Evolutionary conservation across 108 stramenopile genomes (phyloP).

Genomic region (Skeletonema potamos): DNA sequence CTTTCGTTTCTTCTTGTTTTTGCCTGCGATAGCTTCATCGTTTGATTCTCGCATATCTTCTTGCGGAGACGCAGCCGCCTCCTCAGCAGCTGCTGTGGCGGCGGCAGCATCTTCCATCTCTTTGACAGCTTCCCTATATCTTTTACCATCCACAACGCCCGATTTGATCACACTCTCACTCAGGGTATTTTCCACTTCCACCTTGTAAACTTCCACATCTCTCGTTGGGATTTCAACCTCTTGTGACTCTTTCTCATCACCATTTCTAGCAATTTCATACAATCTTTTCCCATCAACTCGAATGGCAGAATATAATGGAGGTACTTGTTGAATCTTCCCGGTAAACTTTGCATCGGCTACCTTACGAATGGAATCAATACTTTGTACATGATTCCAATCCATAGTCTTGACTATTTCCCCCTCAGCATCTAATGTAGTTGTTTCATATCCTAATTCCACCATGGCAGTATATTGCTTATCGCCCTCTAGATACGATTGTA

Average conservation of each 20-base stretch:
- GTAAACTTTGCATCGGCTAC: constrained; percentile 53
- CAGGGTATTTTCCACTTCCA: constrained; percentile 27
- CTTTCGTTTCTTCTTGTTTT: constrained; percentile 14
- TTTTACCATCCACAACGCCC: constrained; percentile 35
- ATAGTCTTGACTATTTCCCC: constrained; percentile 61
- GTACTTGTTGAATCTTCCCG: constrained; percentile 86
- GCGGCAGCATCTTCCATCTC: constrained; percentile 11
- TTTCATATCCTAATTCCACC: constrained; percentile 77
- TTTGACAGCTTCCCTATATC: constrained; percentile 22
- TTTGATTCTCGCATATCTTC: not conserved
- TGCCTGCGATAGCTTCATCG: not conserved
- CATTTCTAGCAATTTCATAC: constrained; percentile 79
- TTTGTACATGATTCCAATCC: constrained; percentile 62
- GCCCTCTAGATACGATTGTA: constrained; percentile 79
- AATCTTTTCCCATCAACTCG: constrained; percentile 80
- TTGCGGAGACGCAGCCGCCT: not conserved
- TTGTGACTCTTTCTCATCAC: constrained; percentile 12
- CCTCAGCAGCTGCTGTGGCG: constrained; percentile 1
- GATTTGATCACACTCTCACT: constrained; percentile 15
- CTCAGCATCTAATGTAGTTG: constrained; percentile 84
- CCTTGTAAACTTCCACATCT: constrained; percentile 47
- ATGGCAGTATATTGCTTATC: constrained; percentile 78
- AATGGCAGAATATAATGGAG: constrained; percentile 91
- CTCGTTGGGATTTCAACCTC: constrained; percentile 43
- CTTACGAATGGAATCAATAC: constrained; percentile 21